Base-by-base conservation (phyloP, 805 yeast species). In the Metschnikowia similis region DNA sequence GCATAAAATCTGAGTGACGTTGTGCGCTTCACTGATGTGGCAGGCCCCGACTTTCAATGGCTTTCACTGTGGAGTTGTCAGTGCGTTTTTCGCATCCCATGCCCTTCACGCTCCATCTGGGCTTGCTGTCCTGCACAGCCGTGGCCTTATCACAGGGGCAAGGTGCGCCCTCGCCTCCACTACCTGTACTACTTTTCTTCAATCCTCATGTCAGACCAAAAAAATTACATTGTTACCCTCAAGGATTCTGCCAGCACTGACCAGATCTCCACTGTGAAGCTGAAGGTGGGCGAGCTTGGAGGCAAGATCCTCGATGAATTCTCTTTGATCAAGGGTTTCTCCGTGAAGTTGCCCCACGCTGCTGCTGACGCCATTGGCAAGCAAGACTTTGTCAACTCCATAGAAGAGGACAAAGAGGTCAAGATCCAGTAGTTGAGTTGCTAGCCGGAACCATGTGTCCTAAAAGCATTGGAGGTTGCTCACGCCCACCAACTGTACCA, bases 341-440 rank as follows among this genome's bases (percentile, higher is more conserved):
- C 80, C 61, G 78, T 79, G 50, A 79, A 80, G 58, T 66, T 85
- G 53, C 89, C 90, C 39, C 66, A 72, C 5, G 51, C 74, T 54
- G 84, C 80, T 56, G 71, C 78, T 34, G 63, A 66, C 21, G 56
- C 79, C n/a, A 63, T 85, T 57, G 65, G 71, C 55, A 60, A 65
- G 38, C 75, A 80, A 60, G 79, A 77, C 29, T 76, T 73, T 44
- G 83, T 85, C 56, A 77, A 79, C 43, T 67, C 75, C 37, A 71
- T 84, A 55, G 91, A 85, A 65, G 89, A 82, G 63, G 91, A 85
- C 63, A 70, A 77, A 61, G 86, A 81, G 60, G 89, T 85, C 38
- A 73, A 75, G 56, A 79, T 75, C 55, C 71, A 72, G 45, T 53
- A 45, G 30, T 27, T 21, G 3, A 11, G 3, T 36, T 32, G 35